Base-by-base conservation (phyloP, 805 yeast genomes). In the Dipodascus geniculatus region DNA sequence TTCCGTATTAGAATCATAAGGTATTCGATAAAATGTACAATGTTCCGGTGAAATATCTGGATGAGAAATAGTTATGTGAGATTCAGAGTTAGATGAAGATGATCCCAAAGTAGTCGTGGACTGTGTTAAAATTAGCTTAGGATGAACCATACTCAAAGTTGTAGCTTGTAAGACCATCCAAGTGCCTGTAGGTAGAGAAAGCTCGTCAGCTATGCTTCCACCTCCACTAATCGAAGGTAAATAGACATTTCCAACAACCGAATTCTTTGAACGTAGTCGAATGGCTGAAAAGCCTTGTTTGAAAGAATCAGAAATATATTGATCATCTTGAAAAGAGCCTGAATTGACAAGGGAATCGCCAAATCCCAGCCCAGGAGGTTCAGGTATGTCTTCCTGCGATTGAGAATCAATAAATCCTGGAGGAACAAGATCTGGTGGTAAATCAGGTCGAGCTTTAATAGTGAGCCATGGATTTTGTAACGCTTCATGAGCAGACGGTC, bases 401-500 rank as follows among this genome's bases (percentile, higher is more conserved):
- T n/a, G n/a, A n/a, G n/a, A n/a, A n/a, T n/a, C n/a, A n/a, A n/a
- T n/a, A n/a, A n/a, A n/a, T n/a, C n/a, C n/a, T n/a, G n/a, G n/a
- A n/a, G n/a, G n/a, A n/a, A n/a, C n/a, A n/a, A n/a, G n/a, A n/a
- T n/a, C n/a, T n/a, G n/a, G n/a, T n/a, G n/a, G n/a, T n/a, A n/a
- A n/a, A n/a, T n/a, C n/a, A n/a, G n/a, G n/a, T n/a, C n/a, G n/a
- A 28, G 33, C 6, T 28, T 28, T 11, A 28, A 28, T 28, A 28
- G 33, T 6, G 11, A 38, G 44, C 99, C 99, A 93, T 2, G 84
- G 83, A 65, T 88, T 95, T 19, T 71, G 65, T 49, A 91, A 72
- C 0, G 97, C 97, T 53, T 78, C 79, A 3, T 72, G 71, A 0
- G 98, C 96, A 19, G 83, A 80, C 19, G 86, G 75, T 56, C 99